Evolutionary conservation across 1,284 basidiomycete genomes (phyloP), one percentile per base, ranked within the genome.

Genomic region (Leccinum subrobustum): DNA sequence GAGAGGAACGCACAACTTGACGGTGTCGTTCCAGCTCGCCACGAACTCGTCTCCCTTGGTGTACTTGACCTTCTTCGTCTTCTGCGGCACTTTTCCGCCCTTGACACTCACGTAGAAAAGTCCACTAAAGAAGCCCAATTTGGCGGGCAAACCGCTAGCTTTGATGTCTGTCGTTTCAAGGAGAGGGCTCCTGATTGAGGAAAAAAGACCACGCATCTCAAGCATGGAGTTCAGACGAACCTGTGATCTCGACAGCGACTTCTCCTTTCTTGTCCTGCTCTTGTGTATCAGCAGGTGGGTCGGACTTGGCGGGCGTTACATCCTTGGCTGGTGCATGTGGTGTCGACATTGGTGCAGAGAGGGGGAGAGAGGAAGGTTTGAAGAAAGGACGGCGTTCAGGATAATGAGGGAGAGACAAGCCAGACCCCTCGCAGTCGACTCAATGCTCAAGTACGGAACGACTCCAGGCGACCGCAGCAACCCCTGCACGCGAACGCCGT

Each of bases 101-200:
- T 74, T 75, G 62, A 72, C 54, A 16, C 60, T 60, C 39, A 72
- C 59, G 9, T 73, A 72, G 57, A 74, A 72, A 6, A 67, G 12
- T 9, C 70, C 72, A 25, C 60, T 54, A 16, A 72, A 75, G 42
- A 72, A 18, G 27, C 70, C 70, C 18, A 72, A 59, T 67, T 72
- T 75, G 18, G 72, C 64, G 27, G 70, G 70, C 12, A 72, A 64
- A 50, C 73, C 73, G 39, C 71, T 75, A 20, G 70, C 70, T 57
- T 70, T 75, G 64, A 72, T 72, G 61, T 65, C 70, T 72, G 51
- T 48, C 23, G 8, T 42, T 12, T 8, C 47, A 23, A 23, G 20
- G 23, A 25, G 2, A 31, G 1, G 16, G 6, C 8, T 51, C 25
- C 23, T n/a, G 23, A 33, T 14, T 14, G 16, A 31, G 18, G 3